Base-by-base conservation (phyloP, 805 yeast species). In the Pichia rugopelliculosa region DNA sequence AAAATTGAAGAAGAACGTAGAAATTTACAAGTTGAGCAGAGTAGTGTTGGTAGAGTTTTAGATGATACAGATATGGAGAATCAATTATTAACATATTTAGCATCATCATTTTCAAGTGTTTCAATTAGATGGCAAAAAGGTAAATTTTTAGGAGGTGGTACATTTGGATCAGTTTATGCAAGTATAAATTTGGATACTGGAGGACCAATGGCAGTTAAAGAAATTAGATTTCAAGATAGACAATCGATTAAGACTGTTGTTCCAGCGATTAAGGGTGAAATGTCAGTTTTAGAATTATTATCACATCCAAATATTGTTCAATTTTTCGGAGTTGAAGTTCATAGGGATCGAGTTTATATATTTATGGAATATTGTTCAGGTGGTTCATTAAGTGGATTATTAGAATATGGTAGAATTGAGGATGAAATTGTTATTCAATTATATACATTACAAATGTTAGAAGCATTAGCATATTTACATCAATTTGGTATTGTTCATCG, bases 331-430 rank as follows among this genome's bases (percentile, higher is more conserved):
- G 96, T 93, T 34, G 98, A 93, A 64, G 97, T 93, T 6, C 98
- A 93, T 65, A 76, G 97, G 46, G 98, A 93, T 64, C 80, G 87
- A 53, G 97, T 93, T 17, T 90, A 88, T 63, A 83, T 93, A 27
- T 93, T 93, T 64, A 93, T 93, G 99, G 99, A 93, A 66, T 90
- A 78, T 67, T 93, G 99, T 70, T 95, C 90, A 57, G 93, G 96
- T 36, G 98, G 98, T 1, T 90, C 98, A 0, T 71, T 93, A 49
- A 88, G 96, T 0, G 79, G 86, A 7, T 68, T 90, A 41, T 72
- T 93, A 51, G 89, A 87, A 48, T 93, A 89, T 61, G 98, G 99
- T 10, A 72, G 97, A 51, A 89, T 93, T 57, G 97, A 89, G 61
- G 98, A 93, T 65, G 99, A 93, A 62, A 75, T 86, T 65, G 93